Percentiles rank a stretch among this genome's conserved stretches.
Conservation (phyloP, 371 early-diverging fungal species). For the Rhizopus arrhizus region DNA sequence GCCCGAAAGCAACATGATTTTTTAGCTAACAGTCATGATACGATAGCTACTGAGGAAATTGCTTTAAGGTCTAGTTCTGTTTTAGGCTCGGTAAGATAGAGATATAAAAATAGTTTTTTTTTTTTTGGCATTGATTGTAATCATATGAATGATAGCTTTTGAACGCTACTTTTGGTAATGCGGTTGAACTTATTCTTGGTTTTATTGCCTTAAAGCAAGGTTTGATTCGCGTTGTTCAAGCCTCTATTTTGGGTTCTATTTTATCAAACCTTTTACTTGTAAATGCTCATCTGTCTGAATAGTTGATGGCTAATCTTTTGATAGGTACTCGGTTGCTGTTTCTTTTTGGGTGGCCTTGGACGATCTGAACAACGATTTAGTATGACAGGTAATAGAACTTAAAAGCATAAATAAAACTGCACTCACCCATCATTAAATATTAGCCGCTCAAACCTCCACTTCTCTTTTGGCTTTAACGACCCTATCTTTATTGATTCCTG, state of each 20-base stretch:
- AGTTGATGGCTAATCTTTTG: not conserved
- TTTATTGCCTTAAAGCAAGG: conserved; percentile 82
- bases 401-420: too few relatives aligned
- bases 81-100: conserved; percentile 36
- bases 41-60: conserved; percentile 43
- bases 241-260: conserved; percentile 82
- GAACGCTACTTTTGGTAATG: conserved; percentile 66
- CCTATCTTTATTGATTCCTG: conserved; percentile 77
- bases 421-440: too few relatives aligned
- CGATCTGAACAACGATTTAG: conserved; percentile 75
- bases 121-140: conserved; percentile 3
- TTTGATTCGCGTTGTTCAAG: conserved; percentile 82
- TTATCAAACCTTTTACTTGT: conserved; percentile 81
- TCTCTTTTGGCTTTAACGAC: conserved; percentile 77
- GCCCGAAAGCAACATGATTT: not conserved
- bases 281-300: conserved; percentile 1
- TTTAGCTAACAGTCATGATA: not conserved
- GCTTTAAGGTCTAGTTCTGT: conserved; percentile 41
- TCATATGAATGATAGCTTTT: conserved; percentile 17
- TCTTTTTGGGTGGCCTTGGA: conserved; percentile 75
- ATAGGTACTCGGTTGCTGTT: conserved; percentile 72
- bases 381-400: conserved; percentile 46
- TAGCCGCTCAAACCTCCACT: conserved; percentile 77
- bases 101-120: not conserved
- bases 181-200: conserved; percentile 83